Base-by-base conservation (phyloP, 1,284 basidiomycete genomes). In the Flammula alnicola region DNA sequence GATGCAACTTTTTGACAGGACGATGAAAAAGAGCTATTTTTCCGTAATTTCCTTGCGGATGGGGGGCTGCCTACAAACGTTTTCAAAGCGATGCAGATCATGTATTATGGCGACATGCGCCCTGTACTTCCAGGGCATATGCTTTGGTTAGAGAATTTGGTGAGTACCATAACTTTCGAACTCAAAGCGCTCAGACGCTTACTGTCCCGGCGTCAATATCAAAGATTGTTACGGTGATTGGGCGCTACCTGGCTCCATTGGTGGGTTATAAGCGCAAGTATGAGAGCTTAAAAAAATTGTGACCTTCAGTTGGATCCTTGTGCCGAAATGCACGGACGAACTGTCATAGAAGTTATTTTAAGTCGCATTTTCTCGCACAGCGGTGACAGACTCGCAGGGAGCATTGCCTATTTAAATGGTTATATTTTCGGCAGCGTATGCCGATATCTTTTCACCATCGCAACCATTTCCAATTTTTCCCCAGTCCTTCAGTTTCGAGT, bases 11-110 rank as follows among this genome's bases (percentile, higher is more conserved):
- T 20, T 20, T 37, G 2, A 14, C n/a, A 68, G 65, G 64, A 67
- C 43, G 56, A 55, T 6, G 58, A 63, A 30, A 70, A 70, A 39
- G 68, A 70, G 44, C 17, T 70, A 9, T 68, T 67, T 55, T 70
- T 70, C 52, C 57, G 67, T 23, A 68, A 68, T 44, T 1, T 64
- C 4, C 32, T 66, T 12, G 41, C 27, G 5, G 52, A 51, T 11
- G 61, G 59, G 1, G 49, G 50, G 17, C n/a, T 55, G 20, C 41
- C 54, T 4, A 53, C 54, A 4, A 61, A 51, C 30, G 31, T 68
- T 5, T 51, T 69, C 3, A 52, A 60, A 17, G 57, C 50, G 5
- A 62, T 63, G 58, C 54, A 58, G 9, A 54, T 59, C 4, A 59
- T 44, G 30, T 68, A 68, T 44, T 36, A 65, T 30, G 65, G 67